phyloP scores from a whole-genome alignment of 2,329 filamentous ascomycete genomes.

The Periconia sp. region DNA sequence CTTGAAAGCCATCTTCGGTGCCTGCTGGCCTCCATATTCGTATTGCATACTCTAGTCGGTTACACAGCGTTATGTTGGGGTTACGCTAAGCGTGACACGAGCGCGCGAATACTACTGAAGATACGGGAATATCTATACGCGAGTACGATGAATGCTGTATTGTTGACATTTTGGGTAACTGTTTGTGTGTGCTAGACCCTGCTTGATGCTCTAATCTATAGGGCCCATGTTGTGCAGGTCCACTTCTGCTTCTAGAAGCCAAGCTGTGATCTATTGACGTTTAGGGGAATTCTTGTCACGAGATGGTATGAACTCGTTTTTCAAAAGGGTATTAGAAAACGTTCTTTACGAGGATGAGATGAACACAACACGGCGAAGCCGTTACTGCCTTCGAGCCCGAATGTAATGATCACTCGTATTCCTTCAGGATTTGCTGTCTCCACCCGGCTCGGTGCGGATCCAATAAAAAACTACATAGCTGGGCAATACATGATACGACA shows the following conservation, averaged over 20 bases:
- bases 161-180: neutral
- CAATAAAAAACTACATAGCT: neutral
- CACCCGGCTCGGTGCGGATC: no score
- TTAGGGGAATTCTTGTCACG: no score
- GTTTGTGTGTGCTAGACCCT: neutral
- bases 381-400: no score
- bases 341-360: no score
- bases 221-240: no score
- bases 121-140: neutral
- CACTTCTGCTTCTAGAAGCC: neutral
- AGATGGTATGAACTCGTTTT: no score
- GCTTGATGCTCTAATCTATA: no score
- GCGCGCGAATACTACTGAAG: neutral
- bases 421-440: no score
- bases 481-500: neutral
- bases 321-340: no score
- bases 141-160: neutral
- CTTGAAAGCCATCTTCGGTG: slow-evolving; percentile 19
- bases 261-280: no score
- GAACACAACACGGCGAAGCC: no score
- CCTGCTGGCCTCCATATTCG: slow-evolving; percentile 20
- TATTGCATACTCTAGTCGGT: slow-evolving; percentile 40
- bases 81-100: neutral
- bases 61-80: slow-evolving; percentile 17
- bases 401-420: no score